Evolutionary conservation across 2,329 filamentous ascomycete species (phyloP), one percentile per base, ranked within the genome.

Genomic region (Claviceps capensis): DNA sequence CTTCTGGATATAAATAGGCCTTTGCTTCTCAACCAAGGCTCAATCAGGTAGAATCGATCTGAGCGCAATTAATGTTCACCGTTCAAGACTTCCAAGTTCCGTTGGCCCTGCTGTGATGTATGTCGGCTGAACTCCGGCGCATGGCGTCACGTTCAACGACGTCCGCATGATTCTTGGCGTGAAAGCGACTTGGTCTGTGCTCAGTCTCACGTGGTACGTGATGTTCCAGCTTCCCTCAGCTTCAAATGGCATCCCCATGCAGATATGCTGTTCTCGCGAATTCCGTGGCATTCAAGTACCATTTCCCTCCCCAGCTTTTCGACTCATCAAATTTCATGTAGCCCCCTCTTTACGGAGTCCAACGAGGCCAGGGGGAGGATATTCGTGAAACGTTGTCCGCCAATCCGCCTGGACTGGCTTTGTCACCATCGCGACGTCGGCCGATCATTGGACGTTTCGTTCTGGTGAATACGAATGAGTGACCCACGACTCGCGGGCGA

Each of bases 291-390:
- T 34, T 34, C 30, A 34, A 11, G 30, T 34, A 34, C 9, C 30
- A 34, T 34, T 11, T 34, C 8, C 7, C 13, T 37, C 41, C 9
- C 30, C 49, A 34, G 34, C 42, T 50, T 36, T 16, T 26, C 34
- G 14, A 5, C 9, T 4, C 22, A 50, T 17, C 42, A 26, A 34
- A 2, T 30, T 54, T 55, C 52, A 59, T 61, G 59, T 56, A 53
- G 55, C 51, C 53, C 53, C 52, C 46, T 44, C 51, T 56, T 34
- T 51, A 47, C 52, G 47, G 52, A 45, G 43, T 47, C 49, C 47
- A 52, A 53, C 49, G 52, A 53, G 59, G 57, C 57, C 51, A 57
- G 60, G 61, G 60, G 59, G 58, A 59, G 61, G 56, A 58, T 56
- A 54, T 57, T 49, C 47, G 45, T 50, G 52, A 52, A 50, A 45